Evolutionary conservation across 305 asterid genomes (phyloP), one percentile per base, ranked within the genome.

Genomic region (Andrographis paniculata): DNA sequence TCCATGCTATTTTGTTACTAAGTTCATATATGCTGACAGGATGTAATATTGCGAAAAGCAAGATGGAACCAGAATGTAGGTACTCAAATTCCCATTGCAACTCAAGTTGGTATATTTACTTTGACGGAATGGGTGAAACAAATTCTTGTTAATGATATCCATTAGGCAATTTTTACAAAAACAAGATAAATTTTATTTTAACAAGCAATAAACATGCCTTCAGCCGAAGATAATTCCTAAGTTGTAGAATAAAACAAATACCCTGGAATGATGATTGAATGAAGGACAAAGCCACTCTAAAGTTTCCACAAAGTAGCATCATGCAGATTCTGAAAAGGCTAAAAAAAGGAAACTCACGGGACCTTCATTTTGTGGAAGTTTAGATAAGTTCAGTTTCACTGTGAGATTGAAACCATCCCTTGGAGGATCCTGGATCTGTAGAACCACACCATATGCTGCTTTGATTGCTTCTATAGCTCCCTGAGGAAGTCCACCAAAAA

Each of bases 341-440:
- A 75, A 59, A 66, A 67, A 70, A 70, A 61, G 66, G 63, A 63
- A 80, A 84, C 87, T 70, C 84, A 70, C 74, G 67, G 70, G 78
- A 88, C 95, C 95, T 84, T 82, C 95, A 77, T 82, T 82, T 57
- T 83, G 82, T 57, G 94, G 94, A 67, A 88, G 93, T 75, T 82
- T 84, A 63, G 94, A 77, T 66, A 84, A 75, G 75, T 82, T 88
- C 60, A 88, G 68, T 69, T 88, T 88, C 73, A 88, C 55, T 7
- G 97, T 88, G 62, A 88, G 95, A 69, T 82, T 79, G 69, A 79
- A 88, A 64, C 95, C 94, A 72, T 88, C 97, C 71, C 80, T 82
- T 18, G 97, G 95, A 37, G 95, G 97, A 76, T 88, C 97, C 58
- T 84, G 97, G 70, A 88, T 83, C 56, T 84, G 97, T 58, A 84